Percentiles rank a stretch among this genome's conserved stretches.
Conservation (phyloP, 176 grass and related monocot species). For the Musa troglodytarum region DNA sequence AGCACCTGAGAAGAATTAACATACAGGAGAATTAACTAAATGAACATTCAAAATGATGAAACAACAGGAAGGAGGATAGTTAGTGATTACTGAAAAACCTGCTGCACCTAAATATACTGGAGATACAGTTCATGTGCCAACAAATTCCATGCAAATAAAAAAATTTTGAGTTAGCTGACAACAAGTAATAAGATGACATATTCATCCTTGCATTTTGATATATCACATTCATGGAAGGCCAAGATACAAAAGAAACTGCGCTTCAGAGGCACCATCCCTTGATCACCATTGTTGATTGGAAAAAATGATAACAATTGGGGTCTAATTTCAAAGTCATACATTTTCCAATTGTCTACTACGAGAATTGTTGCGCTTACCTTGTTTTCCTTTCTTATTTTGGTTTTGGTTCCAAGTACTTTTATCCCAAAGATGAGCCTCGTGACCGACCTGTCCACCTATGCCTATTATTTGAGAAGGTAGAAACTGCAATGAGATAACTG, state of each 20-base stretch:
- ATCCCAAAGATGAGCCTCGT: slow-evolving; percentile 99
- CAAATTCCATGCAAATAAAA: slow-evolving; percentile 66
- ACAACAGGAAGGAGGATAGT: background rate
- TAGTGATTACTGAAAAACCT: background rate
- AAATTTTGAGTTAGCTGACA: slow-evolving; percentile 18
- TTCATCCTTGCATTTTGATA: too few species aligned
- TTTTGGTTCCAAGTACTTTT: slow-evolving; percentile 99
- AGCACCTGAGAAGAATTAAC: slow-evolving; percentile 42
- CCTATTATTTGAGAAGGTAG: slow-evolving; percentile 35
- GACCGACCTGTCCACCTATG: slow-evolving; percentile 98
- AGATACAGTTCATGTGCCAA: slow-evolving; percentile 16
- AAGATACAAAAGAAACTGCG: background rate
- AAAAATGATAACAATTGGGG: background rate
- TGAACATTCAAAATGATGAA: background rate
- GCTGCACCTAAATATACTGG: slow-evolving; percentile 88
- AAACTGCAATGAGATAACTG: background rate
- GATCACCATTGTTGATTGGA: background rate
- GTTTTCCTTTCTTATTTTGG: slow-evolving; percentile 99
- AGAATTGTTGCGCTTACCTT: slow-evolving; percentile 39
- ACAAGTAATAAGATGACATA: background rate
- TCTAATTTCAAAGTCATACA: background rate
- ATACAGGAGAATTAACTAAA: background rate
- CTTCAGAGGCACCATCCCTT: background rate
- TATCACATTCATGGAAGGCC: background rate
- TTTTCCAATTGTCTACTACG: background rate